These are phyloP conservation scores for Talaromyces sp. DNA, from an alignment of 2,329 filamentous ascomycete species.

Conservation along the genomic window DNA sequence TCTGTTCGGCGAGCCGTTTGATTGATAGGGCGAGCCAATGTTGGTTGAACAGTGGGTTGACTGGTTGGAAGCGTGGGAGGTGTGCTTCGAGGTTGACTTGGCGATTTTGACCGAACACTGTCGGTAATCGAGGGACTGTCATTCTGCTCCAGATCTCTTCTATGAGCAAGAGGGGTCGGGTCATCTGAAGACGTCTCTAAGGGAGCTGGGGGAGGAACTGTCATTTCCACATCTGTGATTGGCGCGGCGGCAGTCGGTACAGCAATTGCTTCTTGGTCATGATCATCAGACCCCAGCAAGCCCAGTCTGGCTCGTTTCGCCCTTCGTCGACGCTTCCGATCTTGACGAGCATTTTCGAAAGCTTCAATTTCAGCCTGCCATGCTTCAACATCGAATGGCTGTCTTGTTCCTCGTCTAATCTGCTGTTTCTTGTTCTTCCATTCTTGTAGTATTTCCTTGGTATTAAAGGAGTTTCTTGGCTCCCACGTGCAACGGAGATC, in stretches of 20 bases:
- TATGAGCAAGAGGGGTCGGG: neutral
- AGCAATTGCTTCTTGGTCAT: neutral
- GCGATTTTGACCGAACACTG: neutral
- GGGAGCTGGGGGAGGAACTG: neutral
- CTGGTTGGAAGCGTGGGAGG: neutral
- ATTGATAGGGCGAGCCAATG: neutral
- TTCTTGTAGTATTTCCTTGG: slow-evolving; percentile 36
- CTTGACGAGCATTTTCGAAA: slow-evolving; percentile 21
- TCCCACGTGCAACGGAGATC: slow-evolving; percentile 57
- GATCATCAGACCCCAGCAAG: neutral
- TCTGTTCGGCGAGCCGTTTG: neutral
- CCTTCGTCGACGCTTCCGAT: slow-evolving; percentile 28
- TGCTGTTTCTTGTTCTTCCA: slow-evolving; percentile 38
- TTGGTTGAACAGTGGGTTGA: neutral
- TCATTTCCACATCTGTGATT: neutral
- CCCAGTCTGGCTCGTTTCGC: slow-evolving; percentile 28
- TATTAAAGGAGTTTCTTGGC: slow-evolving; percentile 41
- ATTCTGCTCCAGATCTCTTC: neutral
- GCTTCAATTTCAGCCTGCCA: slow-evolving; percentile 29
- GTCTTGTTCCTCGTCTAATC: slow-evolving; percentile 29
- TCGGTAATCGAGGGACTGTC: neutral
- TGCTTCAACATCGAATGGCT: slow-evolving; percentile 31
- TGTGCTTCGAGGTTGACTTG: neutral
- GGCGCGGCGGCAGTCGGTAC: neutral
- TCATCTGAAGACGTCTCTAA: neutral